Conservation (phyloP, 345 rosid species). For the Gynandropsis gynandra region DNA sequence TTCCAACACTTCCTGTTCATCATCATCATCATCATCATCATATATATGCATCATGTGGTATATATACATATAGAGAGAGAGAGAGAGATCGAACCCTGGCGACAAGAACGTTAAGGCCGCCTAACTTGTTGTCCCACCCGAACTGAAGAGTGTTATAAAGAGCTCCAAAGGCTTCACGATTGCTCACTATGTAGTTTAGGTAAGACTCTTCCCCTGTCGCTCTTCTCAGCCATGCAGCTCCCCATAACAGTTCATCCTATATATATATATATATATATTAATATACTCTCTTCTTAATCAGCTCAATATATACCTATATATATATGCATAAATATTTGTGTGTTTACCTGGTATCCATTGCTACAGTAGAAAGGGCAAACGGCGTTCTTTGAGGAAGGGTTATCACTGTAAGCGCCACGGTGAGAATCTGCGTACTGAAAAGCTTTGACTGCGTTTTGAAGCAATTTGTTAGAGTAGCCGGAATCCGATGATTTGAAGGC, state of each 20-base stretch:
- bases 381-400: constrained; percentile 27
- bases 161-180: constrained; percentile 17
- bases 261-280: too few species aligned
- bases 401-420: constrained; percentile 44
- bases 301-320: too few species aligned
- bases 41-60: too few species aligned
- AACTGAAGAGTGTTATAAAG: constrained; percentile 38
- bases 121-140: constrained; percentile 75
- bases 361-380: constrained; percentile 83
- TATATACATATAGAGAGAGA: constrained; percentile 2
- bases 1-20: constrained; percentile 52
- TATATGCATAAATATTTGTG: too few species aligned
- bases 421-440: constrained; percentile 63
- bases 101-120: constrained; percentile 63
- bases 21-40: too few species aligned
- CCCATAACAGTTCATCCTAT: constrained; percentile 89
- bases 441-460: constrained; percentile 47
- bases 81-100: constrained; percentile 37
- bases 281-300: too few species aligned
- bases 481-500: constrained; percentile 39
- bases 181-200: constrained; percentile 27
- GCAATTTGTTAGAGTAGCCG: constrained; percentile 35
- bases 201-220: constrained; percentile 47
- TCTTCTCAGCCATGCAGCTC: constrained; percentile 71
- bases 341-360: constrained; percentile 51